Evolutionary conservation across 2,329 filamentous ascomycete genomes (phyloP).

Genomic region (Paraphaeosphaeria minitans): DNA sequence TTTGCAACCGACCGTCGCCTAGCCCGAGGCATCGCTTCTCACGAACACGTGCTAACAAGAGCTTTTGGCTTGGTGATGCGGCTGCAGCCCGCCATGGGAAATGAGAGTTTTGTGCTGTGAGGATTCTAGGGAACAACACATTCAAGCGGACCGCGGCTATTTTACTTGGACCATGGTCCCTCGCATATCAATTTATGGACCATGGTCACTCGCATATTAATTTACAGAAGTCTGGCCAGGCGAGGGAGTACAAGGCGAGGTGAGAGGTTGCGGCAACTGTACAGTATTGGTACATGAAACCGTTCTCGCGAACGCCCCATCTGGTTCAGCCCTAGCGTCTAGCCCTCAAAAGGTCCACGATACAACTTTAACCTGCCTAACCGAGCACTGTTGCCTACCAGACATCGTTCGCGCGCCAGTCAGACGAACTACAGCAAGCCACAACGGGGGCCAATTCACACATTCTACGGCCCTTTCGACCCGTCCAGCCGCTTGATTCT

Average conservation of each 20-base stretch:
- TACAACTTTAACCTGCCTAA: background rate
- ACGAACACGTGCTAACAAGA: background rate
- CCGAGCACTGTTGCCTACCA: slow-evolving; percentile 4
- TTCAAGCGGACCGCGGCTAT: background rate
- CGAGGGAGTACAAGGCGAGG: background rate
- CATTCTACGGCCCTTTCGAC: background rate
- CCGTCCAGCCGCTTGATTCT: background rate
- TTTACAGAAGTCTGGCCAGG: background rate
- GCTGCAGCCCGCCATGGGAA: background rate
- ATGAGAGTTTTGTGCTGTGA: background rate
- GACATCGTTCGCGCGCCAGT: background rate
- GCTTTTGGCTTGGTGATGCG: background rate
- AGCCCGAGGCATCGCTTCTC: background rate
- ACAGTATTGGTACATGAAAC: background rate
- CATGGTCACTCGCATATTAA: background rate
- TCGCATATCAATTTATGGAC: background rate
- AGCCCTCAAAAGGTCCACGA: background rate
- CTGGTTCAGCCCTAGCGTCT: background rate
- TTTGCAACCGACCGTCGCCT: background rate
- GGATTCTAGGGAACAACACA: background rate
- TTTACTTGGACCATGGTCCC: background rate
- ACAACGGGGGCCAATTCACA: background rate
- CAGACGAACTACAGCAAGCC: background rate
- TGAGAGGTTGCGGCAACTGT: background rate
- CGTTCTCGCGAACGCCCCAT: background rate